phyloP scores from a whole-genome alignment of 345 rosid species.

The Ceriops zippeliana region DNA sequence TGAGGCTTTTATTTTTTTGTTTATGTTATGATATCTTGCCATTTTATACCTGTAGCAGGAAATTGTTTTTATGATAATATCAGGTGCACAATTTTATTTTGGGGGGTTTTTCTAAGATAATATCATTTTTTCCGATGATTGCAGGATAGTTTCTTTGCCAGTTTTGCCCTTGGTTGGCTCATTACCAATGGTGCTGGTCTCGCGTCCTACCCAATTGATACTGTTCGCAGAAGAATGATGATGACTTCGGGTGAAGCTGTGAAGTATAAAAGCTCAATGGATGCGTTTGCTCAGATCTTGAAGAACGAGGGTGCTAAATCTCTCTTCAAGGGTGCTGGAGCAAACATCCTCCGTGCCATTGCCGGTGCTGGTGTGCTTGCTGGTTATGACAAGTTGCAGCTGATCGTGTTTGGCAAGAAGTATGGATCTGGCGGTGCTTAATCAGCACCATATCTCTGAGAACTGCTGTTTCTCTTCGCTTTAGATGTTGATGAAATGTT shows the following conservation, averaged over 20 bases:
- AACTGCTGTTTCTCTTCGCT: not conserved
- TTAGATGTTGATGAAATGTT: constrained; percentile 64
- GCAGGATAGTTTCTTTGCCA: constrained; percentile 36
- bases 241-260: constrained; percentile 42
- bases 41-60: no score
- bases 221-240: constrained; percentile 41
- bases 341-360: constrained; percentile 36
- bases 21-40: no score
- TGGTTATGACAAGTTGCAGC: constrained; percentile 38
- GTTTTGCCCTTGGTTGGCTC: constrained; percentile 36
- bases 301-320: constrained; percentile 38
- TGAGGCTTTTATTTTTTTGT: not conserved
- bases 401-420: constrained; percentile 35
- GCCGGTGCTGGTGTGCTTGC: constrained; percentile 41
- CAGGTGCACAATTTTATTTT: no score
- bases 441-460: not conserved
- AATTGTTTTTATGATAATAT: not conserved
- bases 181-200: constrained; percentile 34
- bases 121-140: not conserved
- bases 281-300: constrained; percentile 29
- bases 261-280: constrained; percentile 33
- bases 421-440: constrained; percentile 31
- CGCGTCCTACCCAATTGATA: constrained; percentile 22
- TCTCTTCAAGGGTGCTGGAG: constrained; percentile 41
- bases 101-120: not conserved